These are phyloP conservation scores for Pseudogymnoascus sp. DNA, from an alignment of 2,329 filamentous ascomycete species.

Conservation along the genomic window DNA sequence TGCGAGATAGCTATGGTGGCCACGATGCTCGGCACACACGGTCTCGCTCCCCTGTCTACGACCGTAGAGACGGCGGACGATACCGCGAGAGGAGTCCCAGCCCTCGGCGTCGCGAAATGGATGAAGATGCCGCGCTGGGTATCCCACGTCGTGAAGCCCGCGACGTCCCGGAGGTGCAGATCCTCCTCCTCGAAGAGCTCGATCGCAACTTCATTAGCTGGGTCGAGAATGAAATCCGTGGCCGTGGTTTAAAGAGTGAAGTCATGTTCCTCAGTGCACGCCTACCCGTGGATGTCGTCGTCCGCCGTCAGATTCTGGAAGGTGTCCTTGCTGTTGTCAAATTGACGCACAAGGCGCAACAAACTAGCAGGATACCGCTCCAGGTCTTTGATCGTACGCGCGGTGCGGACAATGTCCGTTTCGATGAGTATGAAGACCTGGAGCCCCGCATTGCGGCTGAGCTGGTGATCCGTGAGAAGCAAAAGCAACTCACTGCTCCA, in stretches of 20 bases:
- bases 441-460: slow-evolving; percentile 72
- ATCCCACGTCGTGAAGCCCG: slow-evolving; percentile 64
- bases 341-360: slow-evolving; percentile 61
- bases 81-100: slow-evolving; percentile 65
- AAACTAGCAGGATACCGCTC: slow-evolving; percentile 64
- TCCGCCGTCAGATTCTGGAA: slow-evolving; percentile 77
- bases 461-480: slow-evolving; percentile 65
- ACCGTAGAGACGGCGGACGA: slow-evolving; percentile 36
- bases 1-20: slow-evolving; percentile 27
- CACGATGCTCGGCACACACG: slow-evolving; percentile 46
- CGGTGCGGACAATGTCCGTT: slow-evolving; percentile 67
- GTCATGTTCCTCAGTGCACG: slow-evolving; percentile 72
- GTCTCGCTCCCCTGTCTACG: slow-evolving; percentile 56
- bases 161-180: slow-evolving; percentile 81
- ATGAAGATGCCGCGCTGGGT: slow-evolving; percentile 55
- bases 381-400: slow-evolving; percentile 77
- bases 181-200: slow-evolving; percentile 72
- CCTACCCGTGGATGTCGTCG: slow-evolving; percentile 67
- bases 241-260: slow-evolving; percentile 63
- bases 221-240: slow-evolving; percentile 68
- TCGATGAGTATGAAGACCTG: slow-evolving; percentile 79
- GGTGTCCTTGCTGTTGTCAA: slow-evolving; percentile 80
- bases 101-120: slow-evolving; percentile 46
- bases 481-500: slow-evolving; percentile 32
- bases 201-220: slow-evolving; percentile 73